Evolutionary conservation across 345 rosid species (phyloP).

Genomic region (Eucalyptus globulus): DNA sequence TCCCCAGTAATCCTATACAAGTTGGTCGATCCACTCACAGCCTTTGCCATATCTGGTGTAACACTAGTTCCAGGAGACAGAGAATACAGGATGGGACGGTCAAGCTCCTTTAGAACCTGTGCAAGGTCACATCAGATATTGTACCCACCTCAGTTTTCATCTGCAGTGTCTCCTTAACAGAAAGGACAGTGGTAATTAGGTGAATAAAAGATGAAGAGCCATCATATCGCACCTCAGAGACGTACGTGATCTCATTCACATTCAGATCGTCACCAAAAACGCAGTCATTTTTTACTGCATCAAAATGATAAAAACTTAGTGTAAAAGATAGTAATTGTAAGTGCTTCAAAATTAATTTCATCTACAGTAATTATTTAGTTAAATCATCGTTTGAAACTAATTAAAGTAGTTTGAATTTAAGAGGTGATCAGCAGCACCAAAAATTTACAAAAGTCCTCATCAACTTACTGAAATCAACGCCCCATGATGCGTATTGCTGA

Average conservation of each 20-base stretch:
- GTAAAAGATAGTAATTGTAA: neutral
- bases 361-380: neutral
- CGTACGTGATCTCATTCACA: conserved; percentile 45
- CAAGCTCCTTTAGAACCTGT: conserved; percentile 64
- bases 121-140: neutral
- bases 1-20: conserved; percentile 91
- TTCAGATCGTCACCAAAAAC: conserved; percentile 79
- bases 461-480: conserved; percentile 78
- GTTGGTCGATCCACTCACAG: conserved; percentile 49
- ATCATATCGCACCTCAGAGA: conserved; percentile 49
- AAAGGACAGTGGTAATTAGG: neutral
- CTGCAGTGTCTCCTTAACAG: neutral
- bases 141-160: neutral
- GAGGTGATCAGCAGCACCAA: neutral
- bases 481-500: conserved; percentile 83
- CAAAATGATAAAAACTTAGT: neutral
- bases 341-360: neutral
- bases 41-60: conserved; percentile 73
- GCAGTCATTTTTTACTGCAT: conserved; percentile 80
- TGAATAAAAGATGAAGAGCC: neutral
- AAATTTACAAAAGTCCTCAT: neutral
- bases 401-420: neutral
- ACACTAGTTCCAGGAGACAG: conserved; percentile 87
- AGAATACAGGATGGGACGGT: conserved; percentile 71
- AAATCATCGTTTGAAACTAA: neutral